Evolutionary conservation across 345 rosid species (phyloP).

Genomic region (Euphorbia peplus): DNA sequence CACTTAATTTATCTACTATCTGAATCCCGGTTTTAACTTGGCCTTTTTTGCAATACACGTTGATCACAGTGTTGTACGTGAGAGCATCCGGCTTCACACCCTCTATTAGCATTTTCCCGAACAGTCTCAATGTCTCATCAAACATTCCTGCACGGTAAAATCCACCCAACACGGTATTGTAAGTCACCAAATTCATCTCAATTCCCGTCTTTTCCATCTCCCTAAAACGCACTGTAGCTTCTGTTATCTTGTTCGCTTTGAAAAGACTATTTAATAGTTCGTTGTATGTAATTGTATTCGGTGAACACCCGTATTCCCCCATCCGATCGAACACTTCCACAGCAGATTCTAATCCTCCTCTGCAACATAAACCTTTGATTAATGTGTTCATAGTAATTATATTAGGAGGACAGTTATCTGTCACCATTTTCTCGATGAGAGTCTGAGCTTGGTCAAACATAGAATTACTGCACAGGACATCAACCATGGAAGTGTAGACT

Average conservation of each 20-base stretch:
- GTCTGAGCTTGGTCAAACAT: constrained; percentile 61
- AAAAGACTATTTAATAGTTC: constrained; percentile 62
- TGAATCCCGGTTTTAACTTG: constrained; percentile 42
- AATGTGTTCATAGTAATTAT: constrained; percentile 60
- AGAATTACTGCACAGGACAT: constrained; percentile 57
- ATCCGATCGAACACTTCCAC: constrained; percentile 47
- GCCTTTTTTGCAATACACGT: constrained; percentile 56
- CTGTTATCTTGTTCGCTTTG: constrained; percentile 39
- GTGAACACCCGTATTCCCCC: constrained; percentile 48
- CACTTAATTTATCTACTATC: constrained; percentile 39
- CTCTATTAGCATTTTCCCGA: constrained; percentile 57
- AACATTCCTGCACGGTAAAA: constrained; percentile 49
- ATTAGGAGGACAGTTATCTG: constrained; percentile 59
- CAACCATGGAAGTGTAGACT: constrained; percentile 82
- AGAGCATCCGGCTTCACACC: constrained; percentile 56
- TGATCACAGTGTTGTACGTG: constrained; percentile 51
- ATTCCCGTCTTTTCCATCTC: constrained; percentile 49
- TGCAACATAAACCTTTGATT: constrained; percentile 63
- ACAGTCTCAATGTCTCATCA: constrained; percentile 45
- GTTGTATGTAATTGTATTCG: constrained; percentile 64
- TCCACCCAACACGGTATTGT: constrained; percentile 65
- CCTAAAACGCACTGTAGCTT: constrained; percentile 43
- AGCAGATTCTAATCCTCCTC: constrained; percentile 62
- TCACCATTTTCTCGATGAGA: constrained; percentile 57
- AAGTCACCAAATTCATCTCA: constrained; percentile 49